Evolutionary conservation across 2,329 filamentous ascomycete genomes (phyloP).

Genomic region (Camillea tinctor): DNA sequence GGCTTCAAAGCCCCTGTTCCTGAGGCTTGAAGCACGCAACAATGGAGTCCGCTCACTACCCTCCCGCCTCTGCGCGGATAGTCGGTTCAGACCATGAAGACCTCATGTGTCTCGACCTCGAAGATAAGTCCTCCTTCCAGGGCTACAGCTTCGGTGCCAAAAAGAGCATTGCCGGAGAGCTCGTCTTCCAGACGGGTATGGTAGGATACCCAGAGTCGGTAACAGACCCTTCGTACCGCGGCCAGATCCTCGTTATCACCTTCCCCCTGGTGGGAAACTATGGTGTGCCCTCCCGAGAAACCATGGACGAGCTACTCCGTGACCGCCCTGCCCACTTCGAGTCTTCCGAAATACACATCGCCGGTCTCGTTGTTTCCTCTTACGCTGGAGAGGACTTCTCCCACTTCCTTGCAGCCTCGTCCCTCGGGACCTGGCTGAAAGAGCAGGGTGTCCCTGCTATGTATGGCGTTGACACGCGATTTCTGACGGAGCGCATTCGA

Average conservation of each 20-base stretch:
- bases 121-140: constrained; percentile 88
- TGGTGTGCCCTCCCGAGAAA: constrained; percentile 85
- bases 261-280: constrained; percentile 97
- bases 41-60: constrained; percentile 42
- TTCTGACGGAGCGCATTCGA: constrained; percentile 90
- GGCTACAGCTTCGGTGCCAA: constrained; percentile 95
- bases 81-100: constrained; percentile 53
- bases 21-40: not conserved
- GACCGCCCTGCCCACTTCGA: constrained; percentile 93
- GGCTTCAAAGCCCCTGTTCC: not conserved
- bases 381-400: constrained; percentile 96
- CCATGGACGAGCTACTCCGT: constrained; percentile 78
- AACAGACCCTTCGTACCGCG: constrained; percentile 83
- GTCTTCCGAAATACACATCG: constrained; percentile 87
- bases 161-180: constrained; percentile 91
- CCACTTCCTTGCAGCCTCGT: constrained; percentile 87
- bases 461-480: constrained; percentile 90
- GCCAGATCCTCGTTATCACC: constrained; percentile 94
- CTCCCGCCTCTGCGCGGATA: constrained; percentile 62
- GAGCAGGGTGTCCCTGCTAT: constrained; percentile 93
- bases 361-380: constrained; percentile 84
- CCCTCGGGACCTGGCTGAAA: constrained; percentile 91
- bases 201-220: constrained; percentile 96
- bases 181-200: constrained; percentile 99
- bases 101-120: constrained; percentile 83